Conservation (phyloP, 139 green algal species). For the Eudorina sp. region DNA sequence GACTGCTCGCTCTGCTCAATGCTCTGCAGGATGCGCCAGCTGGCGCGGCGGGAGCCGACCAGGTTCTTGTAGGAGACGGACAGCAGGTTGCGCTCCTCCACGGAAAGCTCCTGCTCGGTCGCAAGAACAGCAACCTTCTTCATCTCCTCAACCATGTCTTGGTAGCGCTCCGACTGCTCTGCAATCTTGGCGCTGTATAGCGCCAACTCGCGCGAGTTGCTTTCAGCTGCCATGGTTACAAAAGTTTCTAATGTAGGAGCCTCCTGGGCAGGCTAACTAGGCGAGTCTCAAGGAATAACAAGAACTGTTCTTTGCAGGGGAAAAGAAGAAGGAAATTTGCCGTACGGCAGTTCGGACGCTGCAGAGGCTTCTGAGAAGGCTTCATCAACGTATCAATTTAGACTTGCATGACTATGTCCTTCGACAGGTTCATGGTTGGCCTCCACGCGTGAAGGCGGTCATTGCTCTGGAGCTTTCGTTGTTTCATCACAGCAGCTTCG, state of each 20-base stretch:
- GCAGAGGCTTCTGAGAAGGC: too few relatives aligned
- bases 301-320: too few relatives aligned
- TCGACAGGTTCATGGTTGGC: too few relatives aligned
- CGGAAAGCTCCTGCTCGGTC: constrained; percentile 93
- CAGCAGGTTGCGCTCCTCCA: constrained; percentile 95
- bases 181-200: constrained; percentile 96
- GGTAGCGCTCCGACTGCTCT: constrained; percentile 97
- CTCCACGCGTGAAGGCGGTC: too few relatives aligned
- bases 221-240: constrained; percentile 17
- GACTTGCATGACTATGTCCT: too few relatives aligned
- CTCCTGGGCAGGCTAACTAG: too few relatives aligned
- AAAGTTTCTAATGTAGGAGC: background rate
- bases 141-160: constrained; percentile 95
- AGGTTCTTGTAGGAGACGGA: constrained; percentile 98
- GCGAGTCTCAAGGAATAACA: too few relatives aligned
- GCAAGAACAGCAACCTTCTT: constrained; percentile 93
- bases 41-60: constrained; percentile 93
- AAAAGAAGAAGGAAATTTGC: too few relatives aligned
- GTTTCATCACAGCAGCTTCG: too few relatives aligned
- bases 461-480: too few relatives aligned
- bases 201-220: constrained; percentile 66
- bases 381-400: too few relatives aligned
- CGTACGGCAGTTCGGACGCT: too few relatives aligned
- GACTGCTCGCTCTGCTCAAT: constrained; percentile 98
- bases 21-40: constrained; percentile 96